Conservation (phyloP, 1,139 yeast genomes). For the Hansenula anomala region DNA sequence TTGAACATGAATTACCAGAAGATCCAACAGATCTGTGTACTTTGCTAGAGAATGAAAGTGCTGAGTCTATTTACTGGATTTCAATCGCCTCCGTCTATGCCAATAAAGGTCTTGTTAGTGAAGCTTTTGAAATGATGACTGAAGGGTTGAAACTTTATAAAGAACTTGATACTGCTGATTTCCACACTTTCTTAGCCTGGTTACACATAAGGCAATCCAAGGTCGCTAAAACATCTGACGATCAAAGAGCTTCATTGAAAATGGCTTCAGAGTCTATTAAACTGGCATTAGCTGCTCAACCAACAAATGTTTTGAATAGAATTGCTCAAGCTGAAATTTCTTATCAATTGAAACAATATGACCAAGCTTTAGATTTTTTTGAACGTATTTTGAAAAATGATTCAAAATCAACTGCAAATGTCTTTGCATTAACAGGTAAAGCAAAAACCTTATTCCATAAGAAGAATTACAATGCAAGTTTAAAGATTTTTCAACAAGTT, state of each 20-base stretch:
- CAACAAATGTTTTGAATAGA: conserved; percentile 42
- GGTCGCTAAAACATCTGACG: conserved; percentile 26
- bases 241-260: conserved; percentile 24
- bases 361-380: conserved; percentile 61
- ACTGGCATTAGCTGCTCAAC: conserved; percentile 33
- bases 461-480: conserved; percentile 67
- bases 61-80: conserved; percentile 77
- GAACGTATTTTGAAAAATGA: conserved; percentile 45
- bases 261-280: conserved; percentile 31
- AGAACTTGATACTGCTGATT: conserved; percentile 42
- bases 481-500: conserved; percentile 79
- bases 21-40: conserved; percentile 80
- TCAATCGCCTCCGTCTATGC: conserved; percentile 80
- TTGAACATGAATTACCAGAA: conserved; percentile 73
- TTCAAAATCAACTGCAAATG: conserved; percentile 42
- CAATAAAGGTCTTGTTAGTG: conserved; percentile 50
- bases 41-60: conserved; percentile 73
- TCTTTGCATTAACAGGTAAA: conserved; percentile 77
- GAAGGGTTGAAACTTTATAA: conserved; percentile 49
- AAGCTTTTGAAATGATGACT: conserved; percentile 60
- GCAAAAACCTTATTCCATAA: conserved; percentile 77
- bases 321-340: conserved; percentile 56
- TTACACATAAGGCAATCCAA: conserved; percentile 52
- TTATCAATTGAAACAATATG: conserved; percentile 46
- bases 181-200: conserved; percentile 73